Percentiles rank a stretch among this genome's conserved stretches.
These are phyloP conservation scores for Ogataea zsoltii DNA, from an alignment of 805 yeast species.

Conservation along the genomic window DNA sequence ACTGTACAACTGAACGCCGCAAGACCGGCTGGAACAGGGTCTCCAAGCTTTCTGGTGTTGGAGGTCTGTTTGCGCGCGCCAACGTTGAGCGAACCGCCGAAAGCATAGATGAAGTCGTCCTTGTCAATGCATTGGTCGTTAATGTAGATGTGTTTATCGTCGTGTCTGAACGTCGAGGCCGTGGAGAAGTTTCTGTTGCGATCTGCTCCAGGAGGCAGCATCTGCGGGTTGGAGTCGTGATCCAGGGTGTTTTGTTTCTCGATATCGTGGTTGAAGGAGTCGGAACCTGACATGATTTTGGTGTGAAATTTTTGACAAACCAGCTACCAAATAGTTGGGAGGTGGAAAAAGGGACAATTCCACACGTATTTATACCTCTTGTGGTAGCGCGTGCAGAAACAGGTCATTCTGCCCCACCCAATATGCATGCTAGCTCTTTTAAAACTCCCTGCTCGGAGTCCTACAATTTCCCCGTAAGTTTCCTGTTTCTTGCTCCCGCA, in stretches of 20 bases:
- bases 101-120: slow-evolving; percentile 60
- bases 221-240: slow-evolving; percentile 7
- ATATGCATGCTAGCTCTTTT: too few species aligned
- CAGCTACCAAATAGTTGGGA: too few species aligned
- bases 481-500: slow-evolving; percentile 4
- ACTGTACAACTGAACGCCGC: slow-evolving; percentile 49
- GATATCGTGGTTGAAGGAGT: slow-evolving; percentile 28
- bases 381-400: too few species aligned
- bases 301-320: neutral
- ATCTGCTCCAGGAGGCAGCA: slow-evolving; percentile 2
- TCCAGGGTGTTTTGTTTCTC: slow-evolving; percentile 28
- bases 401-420: neutral
- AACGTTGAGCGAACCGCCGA: slow-evolving; percentile 57
- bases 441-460: slow-evolving; percentile 1
- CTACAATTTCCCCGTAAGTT: slow-evolving; percentile 2
- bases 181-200: slow-evolving; percentile 9
- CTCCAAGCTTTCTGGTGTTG: slow-evolving; percentile 34
- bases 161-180: slow-evolving; percentile 37
- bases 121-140: slow-evolving; percentile 46
- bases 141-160: slow-evolving; percentile 42
- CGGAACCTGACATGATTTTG: slow-evolving; percentile 25
- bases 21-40: slow-evolving; percentile 57
- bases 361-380: slow-evolving; percentile 4
- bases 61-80: slow-evolving; percentile 36
- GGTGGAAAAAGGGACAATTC: neutral